These are phyloP conservation scores for Penicillium sp. DNA, from an alignment of 2,329 filamentous ascomycete species.

Conservation along the genomic window DNA sequence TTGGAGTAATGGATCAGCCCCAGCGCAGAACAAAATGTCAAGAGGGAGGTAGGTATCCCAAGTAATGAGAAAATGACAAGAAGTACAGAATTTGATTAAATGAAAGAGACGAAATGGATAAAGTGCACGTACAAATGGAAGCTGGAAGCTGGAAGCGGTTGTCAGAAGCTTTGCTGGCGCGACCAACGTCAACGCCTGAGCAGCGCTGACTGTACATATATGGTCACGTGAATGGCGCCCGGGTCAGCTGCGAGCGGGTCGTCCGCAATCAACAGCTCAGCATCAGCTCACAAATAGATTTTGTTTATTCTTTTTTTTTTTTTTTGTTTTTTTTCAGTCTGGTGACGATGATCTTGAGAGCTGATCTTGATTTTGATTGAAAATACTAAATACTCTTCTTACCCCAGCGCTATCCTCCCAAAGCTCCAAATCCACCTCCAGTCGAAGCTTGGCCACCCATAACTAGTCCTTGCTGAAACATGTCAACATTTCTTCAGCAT, in stretches of 20 bases:
- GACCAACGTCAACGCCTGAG: constrained; percentile 28
- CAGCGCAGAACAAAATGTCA: constrained; percentile 11
- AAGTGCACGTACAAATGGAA: constrained; percentile 25
- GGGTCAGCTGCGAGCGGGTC: constrained; percentile 5
- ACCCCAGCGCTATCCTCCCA: neutral
- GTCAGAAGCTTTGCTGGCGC: constrained; percentile 29
- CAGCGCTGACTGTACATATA: constrained; percentile 21
- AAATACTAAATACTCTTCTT: neutral
- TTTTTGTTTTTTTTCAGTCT: neutral
- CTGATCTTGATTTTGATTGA: neutral
- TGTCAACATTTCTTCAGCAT: constrained; percentile 32
- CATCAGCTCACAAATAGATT: neutral
- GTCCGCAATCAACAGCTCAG: constrained; percentile 4
- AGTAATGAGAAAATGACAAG: constrained; percentile 4
- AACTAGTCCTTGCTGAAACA: constrained; percentile 14
- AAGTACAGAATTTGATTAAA: constrained; percentile 13
- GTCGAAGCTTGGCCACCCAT: neutral
- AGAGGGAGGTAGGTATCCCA: constrained; percentile 5
- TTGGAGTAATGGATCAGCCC: constrained; percentile 25
- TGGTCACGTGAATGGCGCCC: constrained; percentile 21
- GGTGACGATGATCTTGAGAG: constrained; percentile 1
- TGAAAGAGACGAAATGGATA: constrained; percentile 22
- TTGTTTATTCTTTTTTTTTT: neutral
- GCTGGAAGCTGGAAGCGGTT: constrained; percentile 26
- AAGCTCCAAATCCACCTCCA: neutral